Percentiles rank a stretch among this genome's conserved stretches.
These are phyloP conservation scores for Wallacemonas rigidus DNA, from an alignment of 208 protist genomes.

Conservation along the genomic window DNA sequence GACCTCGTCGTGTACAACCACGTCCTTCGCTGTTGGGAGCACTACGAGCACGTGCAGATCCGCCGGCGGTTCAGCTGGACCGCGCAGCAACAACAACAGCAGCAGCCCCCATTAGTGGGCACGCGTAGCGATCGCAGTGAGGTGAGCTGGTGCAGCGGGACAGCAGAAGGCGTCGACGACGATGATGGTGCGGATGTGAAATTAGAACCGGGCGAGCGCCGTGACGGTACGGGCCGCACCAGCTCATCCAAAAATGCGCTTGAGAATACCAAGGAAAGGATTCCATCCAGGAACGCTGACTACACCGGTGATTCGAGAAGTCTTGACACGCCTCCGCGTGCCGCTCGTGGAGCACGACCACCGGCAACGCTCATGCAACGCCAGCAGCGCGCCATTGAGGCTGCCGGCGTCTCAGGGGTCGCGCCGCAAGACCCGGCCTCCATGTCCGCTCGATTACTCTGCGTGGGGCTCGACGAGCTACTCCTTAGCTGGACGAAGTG, in stretches of 20 bases:
- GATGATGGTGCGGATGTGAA: too few species aligned
- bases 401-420: not conserved
- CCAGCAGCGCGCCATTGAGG: conserved; percentile 16
- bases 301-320: not conserved
- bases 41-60: conserved; percentile 53
- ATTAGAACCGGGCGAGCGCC: too few species aligned
- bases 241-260: too few species aligned
- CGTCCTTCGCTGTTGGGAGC: conserved; percentile 36
- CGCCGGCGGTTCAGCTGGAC: conserved; percentile 32
- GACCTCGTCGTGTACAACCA: conserved; percentile 60
- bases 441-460: conserved; percentile 39
- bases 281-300: too few species aligned
- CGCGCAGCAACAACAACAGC: conserved; percentile 17
- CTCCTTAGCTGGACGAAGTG: conserved; percentile 63
- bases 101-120: conserved; percentile 11
- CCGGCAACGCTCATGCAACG: conserved; percentile 18
- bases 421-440: conserved; percentile 21
- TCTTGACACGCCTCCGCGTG: not conserved
- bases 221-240: too few species aligned
- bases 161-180: too few species aligned
- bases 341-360: conserved; percentile 5
- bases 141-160: not conserved
- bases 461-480: conserved; percentile 41
- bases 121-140: not conserved
- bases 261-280: too few species aligned